Percentiles rank a stretch among this genome's conserved stretches.
Conservation (phyloP, 805 yeast species). For the Saccharomycopsis sp. region DNA sequence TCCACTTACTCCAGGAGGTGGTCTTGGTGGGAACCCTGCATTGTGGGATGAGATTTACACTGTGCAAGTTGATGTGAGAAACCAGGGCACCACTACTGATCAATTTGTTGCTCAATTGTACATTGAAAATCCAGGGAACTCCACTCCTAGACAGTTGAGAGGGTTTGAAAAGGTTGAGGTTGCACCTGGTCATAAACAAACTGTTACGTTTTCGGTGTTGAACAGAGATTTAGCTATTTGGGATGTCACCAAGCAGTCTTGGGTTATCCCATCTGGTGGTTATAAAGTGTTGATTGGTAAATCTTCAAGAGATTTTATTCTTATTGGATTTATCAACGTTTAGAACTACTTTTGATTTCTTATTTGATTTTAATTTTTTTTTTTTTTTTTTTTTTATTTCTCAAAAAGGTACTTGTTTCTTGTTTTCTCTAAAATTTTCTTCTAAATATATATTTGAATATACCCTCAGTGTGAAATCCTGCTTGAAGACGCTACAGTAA, state of each 20-base stretch:
- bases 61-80: conserved; percentile 40
- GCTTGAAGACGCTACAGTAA: too few species aligned
- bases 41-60: conserved; percentile 46
- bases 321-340: conserved; percentile 30
- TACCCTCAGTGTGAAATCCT: too few species aligned
- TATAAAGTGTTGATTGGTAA: conserved; percentile 45
- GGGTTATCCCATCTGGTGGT: conserved; percentile 50
- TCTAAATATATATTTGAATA: too few species aligned
- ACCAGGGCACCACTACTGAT: conserved; percentile 40
- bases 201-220: conserved; percentile 36
- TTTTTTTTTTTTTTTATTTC: neutral
- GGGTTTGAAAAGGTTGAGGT: conserved; percentile 50
- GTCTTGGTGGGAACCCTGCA: conserved; percentile 52
- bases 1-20: conserved; percentile 36
- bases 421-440: neutral
- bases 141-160: conserved; percentile 45
- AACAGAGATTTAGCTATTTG: conserved; percentile 50
- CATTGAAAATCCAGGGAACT: conserved; percentile 40
- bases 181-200: conserved; percentile 33
- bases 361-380: neutral
- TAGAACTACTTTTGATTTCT: conserved; percentile 26
- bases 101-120: conserved; percentile 47
- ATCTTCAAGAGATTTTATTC: conserved; percentile 39
- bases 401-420: too few species aligned
- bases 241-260: conserved; percentile 48